Base-by-base conservation (phyloP, 129 eudicot genomes). In the Chrysanthemum seticuspe region DNA sequence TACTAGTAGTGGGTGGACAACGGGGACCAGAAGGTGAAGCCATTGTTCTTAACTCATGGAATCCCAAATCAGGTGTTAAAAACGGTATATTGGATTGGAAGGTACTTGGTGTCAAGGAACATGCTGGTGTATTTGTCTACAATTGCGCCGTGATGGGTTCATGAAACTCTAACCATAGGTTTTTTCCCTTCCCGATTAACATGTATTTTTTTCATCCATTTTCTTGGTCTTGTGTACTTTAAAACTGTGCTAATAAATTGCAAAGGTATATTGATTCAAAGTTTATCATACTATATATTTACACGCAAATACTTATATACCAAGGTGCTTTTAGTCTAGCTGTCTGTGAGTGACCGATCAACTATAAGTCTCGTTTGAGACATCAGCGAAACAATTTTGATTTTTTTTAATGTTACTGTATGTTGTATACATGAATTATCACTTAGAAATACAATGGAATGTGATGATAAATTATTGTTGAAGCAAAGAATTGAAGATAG, bases 111-210 rank as follows among this genome's bases (percentile, higher is more conserved):
- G 81, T 80, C 55, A 89, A 86, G 78, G 96, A 89, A 57, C 88
- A 85, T 70, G 82, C 79, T 70, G 96, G 96, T 45, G 89, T 82
- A 27, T 89, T 89, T 76, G 96, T 89, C 57, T 89, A 84, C 83
- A 89, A 89, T 65, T 89, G 96, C 65, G 96, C 96, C 62, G 88
- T 89, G 23, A 82, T 89, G 96, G 92, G 96, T 50, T 89, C 88
- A 68, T 89, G 77, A 88, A 67, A 64, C 80, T 78, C 59, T 81
- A 27, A 71, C 81, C 67, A 67, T 65, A 68, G 73, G 72, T 53
- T 68, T 74, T 71, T 25, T 59, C 10, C 31, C 36, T 25, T 25
- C 78, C 78, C 73, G 67, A 77, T 87, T 82, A 75, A 77, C 72
- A 66, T 23, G 71, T 57, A 65, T 67, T 63, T 6, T 67, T 67